Base-by-base conservation (phyloP, 1,139 yeast genomes). In the Hansenula lynferdii region DNA sequence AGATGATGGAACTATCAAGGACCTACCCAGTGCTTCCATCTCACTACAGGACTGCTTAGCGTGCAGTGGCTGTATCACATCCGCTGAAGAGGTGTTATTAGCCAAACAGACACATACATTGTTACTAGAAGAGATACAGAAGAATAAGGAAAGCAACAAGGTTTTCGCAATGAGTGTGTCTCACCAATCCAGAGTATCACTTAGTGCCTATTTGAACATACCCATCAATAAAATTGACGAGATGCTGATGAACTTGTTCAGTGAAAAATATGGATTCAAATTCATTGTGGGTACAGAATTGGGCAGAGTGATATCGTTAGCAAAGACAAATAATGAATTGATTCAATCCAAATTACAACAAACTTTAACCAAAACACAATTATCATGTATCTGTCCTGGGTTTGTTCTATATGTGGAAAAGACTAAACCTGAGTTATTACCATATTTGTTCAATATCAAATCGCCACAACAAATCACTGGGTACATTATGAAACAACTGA, bases 401-500 rank as follows among this genome's bases (percentile, higher is more conserved):
- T 92, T 96, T 90, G 95, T 94, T 0, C 70, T 94, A 27, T 92
- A 92, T 54, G 96, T 92, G 0, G 98, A 92, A 55, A 92, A 92
- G 66, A 90, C 97, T 0, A 97, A 92, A 59, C 95, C 95, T 0
- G 80, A 85, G 45, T 67, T 92, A 17, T 64, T 89, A 20, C 84
- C 90, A 0, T 62, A 64, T 43, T 51, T 83, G 38, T 69, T 83
- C 18, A 70, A 71, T 24, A 82, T 85, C 36, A 86, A 87, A 54
- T 85, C 96, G 1, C 94, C 98, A 3, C 97, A 92, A 62, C 97
- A 87, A 57, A 83, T 92, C 39, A 87, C 97, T 0, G 97, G 97
- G 0, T 67, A 79, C 21, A 54, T 90, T 32, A 60, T 90, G 38
- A 89, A 90, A 58, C 61, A 67, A n/a, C 56, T 80, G 33, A 63